A percentile compares a stretch with the other conserved stretches of the same genome.
These are phyloP conservation scores for Verticillium dahliae DNA, from an alignment of 2,329 filamentous ascomycete genomes.

Conservation along the genomic window DNA sequence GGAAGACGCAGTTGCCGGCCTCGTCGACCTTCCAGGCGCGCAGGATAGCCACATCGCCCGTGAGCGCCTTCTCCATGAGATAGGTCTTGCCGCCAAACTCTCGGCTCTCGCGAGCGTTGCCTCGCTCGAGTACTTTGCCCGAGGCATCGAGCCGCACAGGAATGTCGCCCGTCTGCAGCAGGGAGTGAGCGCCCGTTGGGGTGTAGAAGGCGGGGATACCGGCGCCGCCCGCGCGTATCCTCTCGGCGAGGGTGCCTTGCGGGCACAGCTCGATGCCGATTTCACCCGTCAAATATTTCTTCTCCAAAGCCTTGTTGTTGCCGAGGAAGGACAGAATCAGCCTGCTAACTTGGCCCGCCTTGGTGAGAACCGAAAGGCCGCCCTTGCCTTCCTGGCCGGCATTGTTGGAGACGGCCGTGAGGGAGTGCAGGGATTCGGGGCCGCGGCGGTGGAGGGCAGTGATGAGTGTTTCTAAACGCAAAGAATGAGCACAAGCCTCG, in stretches of 20 bases:
- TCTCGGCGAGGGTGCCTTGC: constrained; percentile 68
- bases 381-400: constrained; percentile 63
- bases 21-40: constrained; percentile 71
- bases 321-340: constrained; percentile 72
- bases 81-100: constrained; percentile 68
- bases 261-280: constrained; percentile 71
- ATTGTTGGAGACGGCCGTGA: constrained; percentile 78
- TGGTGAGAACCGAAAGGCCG: constrained; percentile 62
- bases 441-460: constrained; percentile 57
- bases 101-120: constrained; percentile 61
- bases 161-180: constrained; percentile 63
- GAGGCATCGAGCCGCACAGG: constrained; percentile 55
- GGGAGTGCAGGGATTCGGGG: constrained; percentile 52
- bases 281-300: constrained; percentile 67
- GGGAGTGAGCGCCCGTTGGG: constrained; percentile 62
- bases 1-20: constrained; percentile 73
- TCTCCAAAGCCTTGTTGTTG: constrained; percentile 69
- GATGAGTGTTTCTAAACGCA: constrained; percentile 60
- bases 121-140: constrained; percentile 56
- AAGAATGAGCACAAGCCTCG: not conserved
- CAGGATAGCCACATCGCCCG: constrained; percentile 71
- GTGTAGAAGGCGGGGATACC: constrained; percentile 80
- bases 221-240: constrained; percentile 65
- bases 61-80: constrained; percentile 70
- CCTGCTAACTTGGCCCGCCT: constrained; percentile 63